Conservation (phyloP, 306 rosid genomes). For the Gynostemma pentaphyllum region DNA sequence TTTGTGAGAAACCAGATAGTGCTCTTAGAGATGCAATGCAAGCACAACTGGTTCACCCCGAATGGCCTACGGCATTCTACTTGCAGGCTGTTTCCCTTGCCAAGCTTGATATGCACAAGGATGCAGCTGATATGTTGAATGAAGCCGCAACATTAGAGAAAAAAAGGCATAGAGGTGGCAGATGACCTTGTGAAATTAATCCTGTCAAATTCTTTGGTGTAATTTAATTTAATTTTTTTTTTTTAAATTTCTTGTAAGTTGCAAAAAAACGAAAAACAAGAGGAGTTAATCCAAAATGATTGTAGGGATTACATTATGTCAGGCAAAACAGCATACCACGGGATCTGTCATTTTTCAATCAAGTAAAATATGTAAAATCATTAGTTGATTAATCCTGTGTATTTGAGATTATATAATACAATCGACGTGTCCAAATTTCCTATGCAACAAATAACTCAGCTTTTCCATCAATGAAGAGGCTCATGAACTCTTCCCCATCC, state of each 20-base stretch:
- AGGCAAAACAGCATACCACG: constrained; percentile 1
- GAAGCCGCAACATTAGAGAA: constrained; percentile 66
- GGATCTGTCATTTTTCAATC: constrained; percentile 6
- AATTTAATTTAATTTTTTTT: neutral
- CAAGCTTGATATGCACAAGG: constrained; percentile 64
- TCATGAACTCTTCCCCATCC: constrained; percentile 93
- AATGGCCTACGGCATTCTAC: constrained; percentile 80
- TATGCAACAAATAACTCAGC: constrained; percentile 61
- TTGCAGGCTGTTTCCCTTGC: constrained; percentile 81
- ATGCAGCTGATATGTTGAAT: constrained; percentile 57
- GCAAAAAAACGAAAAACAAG: neutral
- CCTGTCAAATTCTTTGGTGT: neutral
- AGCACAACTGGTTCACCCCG: constrained; percentile 60
- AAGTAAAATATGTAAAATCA: constrained; percentile 32
- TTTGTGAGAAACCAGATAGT: constrained; percentile 71
- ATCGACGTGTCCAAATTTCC: neutral
- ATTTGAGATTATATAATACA: constrained; percentile 26
- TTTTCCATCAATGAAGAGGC: constrained; percentile 86
- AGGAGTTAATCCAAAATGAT: too few relatives aligned
- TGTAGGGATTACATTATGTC: neutral
- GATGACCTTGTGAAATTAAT: constrained; percentile 16
- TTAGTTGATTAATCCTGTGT: constrained; percentile 38
- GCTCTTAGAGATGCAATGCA: constrained; percentile 82
- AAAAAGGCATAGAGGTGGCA: constrained; percentile 37
- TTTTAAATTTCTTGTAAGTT: neutral